Conservation (phyloP, 2,329 filamentous ascomycete genomes). For the Neofusicoccum sp. region DNA sequence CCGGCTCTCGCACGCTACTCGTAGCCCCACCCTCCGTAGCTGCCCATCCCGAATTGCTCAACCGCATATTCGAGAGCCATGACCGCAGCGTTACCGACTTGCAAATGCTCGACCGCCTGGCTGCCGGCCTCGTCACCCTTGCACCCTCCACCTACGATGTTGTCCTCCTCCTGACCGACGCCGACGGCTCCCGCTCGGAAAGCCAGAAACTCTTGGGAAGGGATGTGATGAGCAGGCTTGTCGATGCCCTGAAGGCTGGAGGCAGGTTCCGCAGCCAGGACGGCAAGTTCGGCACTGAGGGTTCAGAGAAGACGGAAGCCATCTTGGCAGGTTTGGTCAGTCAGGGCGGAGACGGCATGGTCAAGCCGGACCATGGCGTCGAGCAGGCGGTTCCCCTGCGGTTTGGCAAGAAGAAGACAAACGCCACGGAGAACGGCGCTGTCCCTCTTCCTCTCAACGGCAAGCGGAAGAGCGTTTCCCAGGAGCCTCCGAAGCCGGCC, state of each 20-base stretch:
- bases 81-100: constrained; percentile 80
- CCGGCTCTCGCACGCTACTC: constrained; percentile 67
- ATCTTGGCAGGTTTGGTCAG: constrained; percentile 77
- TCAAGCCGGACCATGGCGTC: constrained; percentile 68
- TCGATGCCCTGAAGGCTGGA: constrained; percentile 69
- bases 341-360: constrained; percentile 64
- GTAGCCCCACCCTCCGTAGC: constrained; percentile 90
- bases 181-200: constrained; percentile 68
- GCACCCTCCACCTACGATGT: constrained; percentile 78
- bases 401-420: constrained; percentile 64
- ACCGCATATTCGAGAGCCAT: constrained; percentile 69
- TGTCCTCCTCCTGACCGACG: constrained; percentile 80
- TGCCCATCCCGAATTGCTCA: constrained; percentile 77
- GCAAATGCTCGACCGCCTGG: constrained; percentile 96
- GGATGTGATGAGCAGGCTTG: constrained; percentile 68
- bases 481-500: constrained; percentile 48
- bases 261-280: constrained; percentile 71
- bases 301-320: constrained; percentile 69
- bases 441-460: constrained; percentile 37
- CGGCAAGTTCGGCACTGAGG: constrained; percentile 55
- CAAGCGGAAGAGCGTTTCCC: constrained; percentile 43
- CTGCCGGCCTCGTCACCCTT: constrained; percentile 77
- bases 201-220: constrained; percentile 67
- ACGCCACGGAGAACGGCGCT: constrained; percentile 39
- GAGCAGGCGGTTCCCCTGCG: constrained; percentile 63